These are phyloP conservation scores for Salix dunnii DNA, from an alignment of 345 rosid species.

Conservation along the genomic window DNA sequence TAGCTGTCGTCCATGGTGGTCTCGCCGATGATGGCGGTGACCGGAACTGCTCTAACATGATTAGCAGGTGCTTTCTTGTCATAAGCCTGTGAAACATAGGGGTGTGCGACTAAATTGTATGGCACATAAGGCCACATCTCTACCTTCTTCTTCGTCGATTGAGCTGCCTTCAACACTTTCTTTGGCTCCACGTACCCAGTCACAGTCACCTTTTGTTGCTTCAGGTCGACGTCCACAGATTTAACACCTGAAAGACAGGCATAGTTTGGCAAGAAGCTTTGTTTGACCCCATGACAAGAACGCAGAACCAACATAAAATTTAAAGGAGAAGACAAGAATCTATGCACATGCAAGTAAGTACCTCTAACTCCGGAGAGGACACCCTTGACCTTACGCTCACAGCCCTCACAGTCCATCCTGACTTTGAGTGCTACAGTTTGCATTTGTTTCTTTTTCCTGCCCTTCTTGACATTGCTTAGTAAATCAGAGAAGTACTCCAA, in stretches of 20 bases:
- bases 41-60: conserved; percentile 56
- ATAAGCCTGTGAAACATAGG: conserved; percentile 75
- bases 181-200: conserved; percentile 58
- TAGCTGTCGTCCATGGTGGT: conserved; percentile 57
- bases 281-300: neutral
- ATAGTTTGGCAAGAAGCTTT: neutral
- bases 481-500: conserved; percentile 61
- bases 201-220: conserved; percentile 78
- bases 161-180: conserved; percentile 65
- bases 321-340: neutral
- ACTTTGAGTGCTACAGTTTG: conserved; percentile 73
- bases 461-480: conserved; percentile 38
- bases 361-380: conserved; percentile 76
- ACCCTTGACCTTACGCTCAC: conserved; percentile 73
- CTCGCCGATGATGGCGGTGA: conserved; percentile 47
- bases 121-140: conserved; percentile 97
- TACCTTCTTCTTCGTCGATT: conserved; percentile 80
- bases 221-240: conserved; percentile 71
- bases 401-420: conserved; percentile 89
- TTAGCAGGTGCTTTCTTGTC: conserved; percentile 93
- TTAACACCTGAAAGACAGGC: conserved; percentile 48
- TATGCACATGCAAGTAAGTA: neutral
- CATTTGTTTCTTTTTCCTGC: conserved; percentile 58
- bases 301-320: neutral
- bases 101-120: conserved; percentile 56